Conservation (phyloP, 139 green algal species). For the Chlorokybus atmophyticus region DNA sequence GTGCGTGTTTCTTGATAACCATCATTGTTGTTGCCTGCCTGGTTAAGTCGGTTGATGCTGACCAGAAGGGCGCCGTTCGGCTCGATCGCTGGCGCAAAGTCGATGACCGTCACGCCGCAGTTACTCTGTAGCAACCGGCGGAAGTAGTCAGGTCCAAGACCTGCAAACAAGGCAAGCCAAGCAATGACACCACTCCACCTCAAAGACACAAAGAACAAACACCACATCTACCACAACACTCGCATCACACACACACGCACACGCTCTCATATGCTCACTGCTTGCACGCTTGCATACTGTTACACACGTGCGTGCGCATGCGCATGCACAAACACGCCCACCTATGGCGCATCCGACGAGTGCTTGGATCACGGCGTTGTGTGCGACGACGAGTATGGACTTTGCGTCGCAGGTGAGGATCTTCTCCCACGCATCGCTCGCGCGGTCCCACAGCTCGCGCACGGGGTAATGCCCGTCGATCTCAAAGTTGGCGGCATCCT, state of each 20-base stretch:
- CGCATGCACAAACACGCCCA: conserved; percentile 3
- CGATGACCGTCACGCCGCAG: conserved; percentile 52
- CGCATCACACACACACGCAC: neutral
- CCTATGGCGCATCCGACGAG: conserved; percentile 28
- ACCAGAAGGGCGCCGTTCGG: too few relatives aligned
- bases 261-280: neutral
- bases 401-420: conserved; percentile 37
- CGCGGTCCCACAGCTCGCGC: conserved; percentile 41
- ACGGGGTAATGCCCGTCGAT: conserved; percentile 61
- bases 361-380: conserved; percentile 91
- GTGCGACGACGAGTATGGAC: conserved; percentile 72
- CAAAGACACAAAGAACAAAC: neutral
- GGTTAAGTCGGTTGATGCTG: too few relatives aligned
- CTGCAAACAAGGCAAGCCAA: conserved; percentile 1
- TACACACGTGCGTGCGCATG: neutral
- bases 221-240: neutral
- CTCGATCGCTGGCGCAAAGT: conserved; percentile 55
- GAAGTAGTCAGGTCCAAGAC: conserved; percentile 48
- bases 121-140: conserved; percentile 52
- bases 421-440: conserved; percentile 65
- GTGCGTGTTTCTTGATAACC: too few relatives aligned
- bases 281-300: neutral
- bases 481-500: conserved; percentile 53
- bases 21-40: too few relatives aligned
- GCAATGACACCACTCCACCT: neutral